phyloP scores from a whole-genome alignment of 2,329 filamentous ascomycete species.

The Didymella pinodella region DNA sequence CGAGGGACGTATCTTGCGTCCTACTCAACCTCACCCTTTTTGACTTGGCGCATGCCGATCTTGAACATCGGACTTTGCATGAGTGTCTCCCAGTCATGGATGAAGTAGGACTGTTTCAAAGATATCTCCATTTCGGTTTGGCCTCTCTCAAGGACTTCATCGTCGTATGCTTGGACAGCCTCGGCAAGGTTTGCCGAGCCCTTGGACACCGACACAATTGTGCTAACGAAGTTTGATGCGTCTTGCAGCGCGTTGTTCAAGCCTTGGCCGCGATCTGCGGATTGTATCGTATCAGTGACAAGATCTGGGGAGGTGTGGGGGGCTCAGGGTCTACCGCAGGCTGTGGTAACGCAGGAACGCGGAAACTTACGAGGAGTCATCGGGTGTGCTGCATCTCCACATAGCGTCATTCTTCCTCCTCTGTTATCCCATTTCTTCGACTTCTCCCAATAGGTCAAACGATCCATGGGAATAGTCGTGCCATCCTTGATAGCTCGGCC shows the following conservation, averaged over 20 bases:
- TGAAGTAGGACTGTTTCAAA: conserved; percentile 55
- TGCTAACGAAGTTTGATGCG: conserved; percentile 33
- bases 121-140: conserved; percentile 56
- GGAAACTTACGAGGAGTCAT: conserved; percentile 46
- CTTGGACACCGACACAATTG: conserved; percentile 20
- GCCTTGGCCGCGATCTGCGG: conserved; percentile 46
- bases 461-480: conserved; percentile 37
- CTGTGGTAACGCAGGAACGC: conserved; percentile 16
- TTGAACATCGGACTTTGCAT: conserved; percentile 41
- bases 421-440: conserved; percentile 44
- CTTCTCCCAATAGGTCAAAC: conserved; percentile 43
- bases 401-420: conserved; percentile 44
- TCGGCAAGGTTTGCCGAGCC: conserved; percentile 21
- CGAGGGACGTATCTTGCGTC: conserved; percentile 5
- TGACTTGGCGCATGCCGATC: conserved; percentile 30
- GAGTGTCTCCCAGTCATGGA: conserved; percentile 53
- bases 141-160: conserved; percentile 52
- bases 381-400: conserved; percentile 50
- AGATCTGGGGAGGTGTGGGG: conserved; percentile 15
- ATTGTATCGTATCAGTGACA: conserved; percentile 18
- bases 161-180: conserved; percentile 40
- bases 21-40: conserved; percentile 19
- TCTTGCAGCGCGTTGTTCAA: conserved; percentile 49
- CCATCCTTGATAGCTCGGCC: conserved; percentile 34
- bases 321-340: conserved; percentile 17